These are phyloP conservation scores for Pythium brachiatum DNA, from an alignment of 352 stramenopile genomes.

Conservation along the genomic window DNA sequence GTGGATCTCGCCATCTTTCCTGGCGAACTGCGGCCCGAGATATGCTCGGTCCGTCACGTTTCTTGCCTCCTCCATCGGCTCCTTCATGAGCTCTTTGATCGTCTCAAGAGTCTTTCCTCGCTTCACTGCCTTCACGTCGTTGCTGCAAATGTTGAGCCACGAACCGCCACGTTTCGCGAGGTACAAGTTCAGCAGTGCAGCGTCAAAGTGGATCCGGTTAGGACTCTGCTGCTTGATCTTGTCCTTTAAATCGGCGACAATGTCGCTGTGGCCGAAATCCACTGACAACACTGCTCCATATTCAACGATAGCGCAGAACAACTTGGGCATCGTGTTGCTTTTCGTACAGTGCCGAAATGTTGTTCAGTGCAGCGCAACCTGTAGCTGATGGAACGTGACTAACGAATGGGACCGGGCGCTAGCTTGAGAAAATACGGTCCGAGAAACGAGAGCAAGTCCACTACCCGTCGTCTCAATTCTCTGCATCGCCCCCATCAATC, in stretches of 20 bases:
- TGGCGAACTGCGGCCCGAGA: not conserved
- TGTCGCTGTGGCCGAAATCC: not conserved
- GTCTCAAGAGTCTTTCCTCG: too few species aligned
- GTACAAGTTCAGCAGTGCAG: not conserved
- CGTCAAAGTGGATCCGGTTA: not conserved
- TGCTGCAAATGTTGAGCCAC: not conserved
- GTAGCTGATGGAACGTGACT: too few species aligned
- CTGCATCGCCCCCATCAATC: too few species aligned
- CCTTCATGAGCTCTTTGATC: not conserved
- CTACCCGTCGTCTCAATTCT: too few species aligned
- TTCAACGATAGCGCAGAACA: not conserved
- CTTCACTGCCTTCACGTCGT: too few species aligned
- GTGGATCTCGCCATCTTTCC: not conserved
- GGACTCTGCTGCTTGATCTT: not conserved
- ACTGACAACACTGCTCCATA: not conserved
- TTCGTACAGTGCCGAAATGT: too few species aligned
- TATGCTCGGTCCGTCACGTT: not conserved
- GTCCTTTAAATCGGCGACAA: not conserved
- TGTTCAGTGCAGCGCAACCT: too few species aligned
- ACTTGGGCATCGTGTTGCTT: too few species aligned
- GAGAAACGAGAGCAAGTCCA: too few species aligned
- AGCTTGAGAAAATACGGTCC: too few species aligned
- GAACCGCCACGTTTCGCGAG: not conserved
- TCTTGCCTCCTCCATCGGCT: not conserved
- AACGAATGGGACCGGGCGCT: too few species aligned